Conservation (phyloP, 106 monocot genomes). For the Dendrobium huoshanense region DNA sequence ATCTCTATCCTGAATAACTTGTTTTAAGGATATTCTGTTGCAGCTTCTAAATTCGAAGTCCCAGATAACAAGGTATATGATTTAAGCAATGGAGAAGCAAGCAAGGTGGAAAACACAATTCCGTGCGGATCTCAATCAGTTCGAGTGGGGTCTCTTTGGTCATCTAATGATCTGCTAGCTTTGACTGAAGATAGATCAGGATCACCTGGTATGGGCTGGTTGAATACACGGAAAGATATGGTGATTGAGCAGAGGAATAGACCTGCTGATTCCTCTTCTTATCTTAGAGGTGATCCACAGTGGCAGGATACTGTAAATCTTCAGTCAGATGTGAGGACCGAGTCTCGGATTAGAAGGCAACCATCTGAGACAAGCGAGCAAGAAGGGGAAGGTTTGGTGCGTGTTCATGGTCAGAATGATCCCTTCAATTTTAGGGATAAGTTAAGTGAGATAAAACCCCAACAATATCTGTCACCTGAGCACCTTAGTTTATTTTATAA, state of each 20-base stretch:
- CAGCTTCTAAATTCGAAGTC: slow-evolving; percentile 16
- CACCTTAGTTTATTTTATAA: slow-evolving; percentile 66
- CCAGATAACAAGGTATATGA: slow-evolving; percentile 16
- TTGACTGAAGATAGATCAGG: slow-evolving; percentile 17
- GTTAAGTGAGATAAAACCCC: slow-evolving; percentile 23
- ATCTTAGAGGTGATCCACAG: slow-evolving; percentile 20
- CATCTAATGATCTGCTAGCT: slow-evolving; percentile 25
- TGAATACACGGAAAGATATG: slow-evolving; percentile 25
- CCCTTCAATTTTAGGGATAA: slow-evolving; percentile 24
- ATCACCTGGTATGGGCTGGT: slow-evolving; percentile 17
- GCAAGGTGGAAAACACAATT: slow-evolving; percentile 22
- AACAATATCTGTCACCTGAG: slow-evolving; percentile 56
- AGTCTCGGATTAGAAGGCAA: slow-evolving; percentile 23
- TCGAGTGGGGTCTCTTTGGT: slow-evolving; percentile 23
- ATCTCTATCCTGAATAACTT: background rate
- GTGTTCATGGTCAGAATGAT: slow-evolving; percentile 14
- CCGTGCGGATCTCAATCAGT: slow-evolving; percentile 40
- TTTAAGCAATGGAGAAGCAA: slow-evolving; percentile 20
- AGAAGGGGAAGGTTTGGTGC: too few relatives aligned
- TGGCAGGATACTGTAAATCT: slow-evolving; percentile 17
- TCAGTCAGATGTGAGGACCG: slow-evolving; percentile 22
- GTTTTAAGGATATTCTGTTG: slow-evolving; percentile 6
- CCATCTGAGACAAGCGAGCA: slow-evolving; percentile 23
- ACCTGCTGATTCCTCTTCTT: slow-evolving; percentile 13
- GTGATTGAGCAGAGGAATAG: slow-evolving; percentile 20